phyloP scores from a whole-genome alignment of 345 rosid genomes.

The Eucalyptus pauciflora region DNA sequence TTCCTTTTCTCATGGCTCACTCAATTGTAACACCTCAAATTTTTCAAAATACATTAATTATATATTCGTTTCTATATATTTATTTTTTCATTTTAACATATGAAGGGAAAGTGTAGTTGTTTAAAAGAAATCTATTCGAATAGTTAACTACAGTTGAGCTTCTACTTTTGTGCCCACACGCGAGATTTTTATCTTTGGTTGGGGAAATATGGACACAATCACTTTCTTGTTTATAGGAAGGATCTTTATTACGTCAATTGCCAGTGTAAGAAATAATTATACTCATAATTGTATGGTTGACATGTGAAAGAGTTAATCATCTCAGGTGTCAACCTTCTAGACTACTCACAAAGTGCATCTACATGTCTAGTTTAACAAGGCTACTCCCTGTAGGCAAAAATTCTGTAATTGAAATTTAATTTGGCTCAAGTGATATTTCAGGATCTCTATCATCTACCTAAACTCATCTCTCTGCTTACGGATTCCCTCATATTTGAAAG shows the following conservation, averaged over 20 bases:
- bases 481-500: not conserved
- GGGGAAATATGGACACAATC: not conserved
- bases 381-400: not conserved
- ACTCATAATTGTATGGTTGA: not conserved
- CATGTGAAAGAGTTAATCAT: not conserved
- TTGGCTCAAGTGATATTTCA: too few relatives aligned
- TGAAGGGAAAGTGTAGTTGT: too few relatives aligned
- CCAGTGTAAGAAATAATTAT: not conserved
- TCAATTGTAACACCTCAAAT: too few relatives aligned
- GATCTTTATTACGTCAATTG: not conserved
- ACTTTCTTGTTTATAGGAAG: not conserved
- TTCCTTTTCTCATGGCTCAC: too few relatives aligned
- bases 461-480: not conserved
- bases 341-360: not conserved
- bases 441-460: not conserved
- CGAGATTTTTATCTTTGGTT: too few relatives aligned
- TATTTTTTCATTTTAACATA: too few relatives aligned
- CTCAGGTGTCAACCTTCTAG: not conserved
- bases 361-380: not conserved
- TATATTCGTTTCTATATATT: too few relatives aligned
- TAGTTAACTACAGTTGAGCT: too few relatives aligned
- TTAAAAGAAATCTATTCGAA: too few relatives aligned
- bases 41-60: too few relatives aligned
- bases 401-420: not conserved
- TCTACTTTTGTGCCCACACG: fast-evolving